These are phyloP conservation scores for Hortiboletus flavorubellus DNA, from an alignment of 768 basidiomycete genomes.

Conservation along the genomic window DNA sequence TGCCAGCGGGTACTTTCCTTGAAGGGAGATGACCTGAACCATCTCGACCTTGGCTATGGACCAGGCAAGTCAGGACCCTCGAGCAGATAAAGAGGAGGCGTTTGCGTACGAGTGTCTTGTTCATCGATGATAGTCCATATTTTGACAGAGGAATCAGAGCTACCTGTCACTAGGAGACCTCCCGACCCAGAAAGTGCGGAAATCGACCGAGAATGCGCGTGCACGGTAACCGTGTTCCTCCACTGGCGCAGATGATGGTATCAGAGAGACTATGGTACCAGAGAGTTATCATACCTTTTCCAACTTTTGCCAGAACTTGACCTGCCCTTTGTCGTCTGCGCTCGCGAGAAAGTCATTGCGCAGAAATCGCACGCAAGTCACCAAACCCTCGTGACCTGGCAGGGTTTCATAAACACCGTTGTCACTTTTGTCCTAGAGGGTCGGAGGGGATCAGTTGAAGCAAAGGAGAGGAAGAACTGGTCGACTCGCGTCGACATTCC, in stretches of 20 bases:
- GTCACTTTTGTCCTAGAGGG: constrained; percentile 44
- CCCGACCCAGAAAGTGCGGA: constrained; percentile 58
- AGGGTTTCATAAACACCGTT: constrained; percentile 66
- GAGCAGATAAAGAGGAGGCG: not conserved
- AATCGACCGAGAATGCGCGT: constrained; percentile 69
- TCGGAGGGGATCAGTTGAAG: constrained; percentile 2
- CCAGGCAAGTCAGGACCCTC: constrained; percentile 1
- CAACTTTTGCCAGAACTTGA: constrained; percentile 58
- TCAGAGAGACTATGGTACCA: constrained; percentile 12
- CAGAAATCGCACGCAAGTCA: constrained; percentile 77
- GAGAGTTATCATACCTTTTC: constrained; percentile 20
- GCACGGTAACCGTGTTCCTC: constrained; percentile 38
- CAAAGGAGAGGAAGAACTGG: not conserved
- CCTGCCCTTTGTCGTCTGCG: constrained; percentile 71
- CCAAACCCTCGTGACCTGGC: constrained; percentile 65
- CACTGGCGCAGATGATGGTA: constrained; percentile 45
- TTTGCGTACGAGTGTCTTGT: constrained; percentile 29
- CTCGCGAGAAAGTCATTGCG: constrained; percentile 52
- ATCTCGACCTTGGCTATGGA: constrained; percentile 37
- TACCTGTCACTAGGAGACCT: constrained; percentile 63
- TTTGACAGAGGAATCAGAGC: constrained; percentile 78
- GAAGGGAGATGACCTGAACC: constrained; percentile 58
- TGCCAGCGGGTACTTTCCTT: constrained; percentile 73
- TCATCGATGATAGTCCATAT: constrained; percentile 54
- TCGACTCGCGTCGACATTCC: constrained; percentile 49